Evolutionary conservation across 2,329 filamentous ascomycete species (phyloP).

Genomic region (Hypoxylon sp.): DNA sequence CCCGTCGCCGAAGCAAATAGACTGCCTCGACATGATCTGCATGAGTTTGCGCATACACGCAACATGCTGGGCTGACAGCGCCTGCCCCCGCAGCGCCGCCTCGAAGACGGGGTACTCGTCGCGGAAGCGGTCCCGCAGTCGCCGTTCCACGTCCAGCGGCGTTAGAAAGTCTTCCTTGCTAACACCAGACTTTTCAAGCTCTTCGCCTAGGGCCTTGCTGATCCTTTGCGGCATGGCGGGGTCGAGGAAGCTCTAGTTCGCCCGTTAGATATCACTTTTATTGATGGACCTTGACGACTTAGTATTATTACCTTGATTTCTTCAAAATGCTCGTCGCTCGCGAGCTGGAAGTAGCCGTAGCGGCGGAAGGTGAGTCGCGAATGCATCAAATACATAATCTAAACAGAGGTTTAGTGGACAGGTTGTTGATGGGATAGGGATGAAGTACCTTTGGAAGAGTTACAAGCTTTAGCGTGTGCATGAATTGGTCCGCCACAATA

Average conservation of each 20-base stretch:
- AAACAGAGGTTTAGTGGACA: background rate
- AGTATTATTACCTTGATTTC: slow-evolving; percentile 20
- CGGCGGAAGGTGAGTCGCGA: slow-evolving; percentile 36
- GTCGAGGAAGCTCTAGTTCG: slow-evolving; percentile 17
- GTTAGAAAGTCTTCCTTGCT: slow-evolving; percentile 33
- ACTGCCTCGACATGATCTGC: slow-evolving; percentile 33
- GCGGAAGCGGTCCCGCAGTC: slow-evolving; percentile 29
- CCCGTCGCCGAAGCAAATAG: slow-evolving; percentile 39
- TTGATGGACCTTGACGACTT: background rate
- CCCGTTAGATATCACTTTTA: background rate
- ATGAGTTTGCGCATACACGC: slow-evolving; percentile 34
- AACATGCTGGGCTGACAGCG: slow-evolving; percentile 27
- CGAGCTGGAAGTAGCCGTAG: slow-evolving; percentile 31
- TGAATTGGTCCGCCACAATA: slow-evolving; percentile 19
- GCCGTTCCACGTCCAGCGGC: slow-evolving; percentile 30
- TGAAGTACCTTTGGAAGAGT: slow-evolving; percentile 21
- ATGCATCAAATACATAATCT: slow-evolving; percentile 37
- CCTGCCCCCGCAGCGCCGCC: slow-evolving; percentile 33
- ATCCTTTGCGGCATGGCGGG: background rate
- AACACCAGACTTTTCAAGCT: slow-evolving; percentile 17
- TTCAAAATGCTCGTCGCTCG: slow-evolving; percentile 12
- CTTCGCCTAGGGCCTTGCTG: background rate
- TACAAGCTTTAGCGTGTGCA: slow-evolving; percentile 25
- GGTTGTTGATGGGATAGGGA: background rate
- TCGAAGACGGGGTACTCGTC: slow-evolving; percentile 39